Percentiles rank a stretch among this genome's conserved stretches.
Conservation (phyloP, 2,329 filamentous ascomycete genomes). For the Verticillium klebahnii region DNA sequence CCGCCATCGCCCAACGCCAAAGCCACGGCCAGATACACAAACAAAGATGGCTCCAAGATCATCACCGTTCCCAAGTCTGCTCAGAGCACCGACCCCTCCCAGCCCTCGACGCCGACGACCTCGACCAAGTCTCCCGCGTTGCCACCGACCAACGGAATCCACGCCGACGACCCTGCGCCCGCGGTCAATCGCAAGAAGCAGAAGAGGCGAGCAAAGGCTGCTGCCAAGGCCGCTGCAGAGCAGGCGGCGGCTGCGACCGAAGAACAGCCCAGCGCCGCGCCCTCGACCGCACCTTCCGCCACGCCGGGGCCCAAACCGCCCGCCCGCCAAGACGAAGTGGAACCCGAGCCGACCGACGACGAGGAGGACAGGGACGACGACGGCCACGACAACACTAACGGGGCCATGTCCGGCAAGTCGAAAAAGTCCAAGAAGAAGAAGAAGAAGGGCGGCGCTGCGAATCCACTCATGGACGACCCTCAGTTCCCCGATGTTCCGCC, state of each 20-base stretch:
- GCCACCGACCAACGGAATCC: conserved; percentile 6
- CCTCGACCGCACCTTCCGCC: conserved; percentile 26
- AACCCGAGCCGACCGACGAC: conserved; percentile 53
- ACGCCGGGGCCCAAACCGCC: conserved; percentile 18
- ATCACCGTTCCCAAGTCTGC: conserved; percentile 58
- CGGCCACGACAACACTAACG: conserved; percentile 24
- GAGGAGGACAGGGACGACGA: conserved; percentile 38
- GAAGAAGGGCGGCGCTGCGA: conserved; percentile 43
- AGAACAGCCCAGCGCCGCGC: background rate
- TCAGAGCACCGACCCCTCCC: conserved; percentile 45
- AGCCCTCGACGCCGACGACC: conserved; percentile 45
- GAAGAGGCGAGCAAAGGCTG: conserved; percentile 84
- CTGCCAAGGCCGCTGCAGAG: conserved; percentile 53
- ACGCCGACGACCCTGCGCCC: conserved; percentile 29
- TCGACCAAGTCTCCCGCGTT: conserved; percentile 26
- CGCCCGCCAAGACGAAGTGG: conserved; percentile 42
- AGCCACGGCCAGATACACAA: conserved; percentile 57
- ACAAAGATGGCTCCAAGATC: conserved; percentile 66
- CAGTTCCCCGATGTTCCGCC: conserved; percentile 25
- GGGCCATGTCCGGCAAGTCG: conserved; percentile 31
- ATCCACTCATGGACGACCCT: conserved; percentile 12
- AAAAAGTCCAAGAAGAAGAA: conserved; percentile 69
- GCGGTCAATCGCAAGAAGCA: conserved; percentile 89
- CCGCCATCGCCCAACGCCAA: conserved; percentile 49
- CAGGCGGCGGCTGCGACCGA: conserved; percentile 22